phyloP scores from a whole-genome alignment of 306 rosid genomes.

The Pueraria montana region DNA sequence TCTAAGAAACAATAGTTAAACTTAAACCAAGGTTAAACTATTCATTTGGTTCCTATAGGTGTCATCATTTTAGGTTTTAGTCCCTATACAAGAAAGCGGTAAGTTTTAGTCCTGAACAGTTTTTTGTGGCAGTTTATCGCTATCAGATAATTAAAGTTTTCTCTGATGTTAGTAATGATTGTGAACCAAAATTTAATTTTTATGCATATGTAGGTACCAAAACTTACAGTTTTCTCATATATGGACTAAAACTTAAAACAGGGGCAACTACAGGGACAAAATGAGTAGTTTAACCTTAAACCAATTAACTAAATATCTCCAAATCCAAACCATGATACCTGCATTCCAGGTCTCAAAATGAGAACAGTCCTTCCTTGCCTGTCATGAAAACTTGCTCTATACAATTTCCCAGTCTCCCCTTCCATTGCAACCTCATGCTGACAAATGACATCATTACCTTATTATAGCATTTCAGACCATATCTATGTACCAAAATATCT shows the following conservation, averaged over 20 bases:
- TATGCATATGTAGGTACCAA: neutral
- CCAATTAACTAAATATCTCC: neutral
- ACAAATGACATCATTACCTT: constrained; percentile 10
- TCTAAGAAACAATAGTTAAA: constrained; percentile 3
- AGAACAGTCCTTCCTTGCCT: constrained; percentile 69
- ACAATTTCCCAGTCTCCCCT: constrained; percentile 79
- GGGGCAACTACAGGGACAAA: neutral
- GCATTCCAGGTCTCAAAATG: constrained; percentile 66
- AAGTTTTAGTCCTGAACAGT: neutral
- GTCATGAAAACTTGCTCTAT: constrained; percentile 80
- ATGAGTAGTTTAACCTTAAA: neutral
- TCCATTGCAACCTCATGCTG: constrained; percentile 60
- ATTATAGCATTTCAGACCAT: constrained; percentile 34
- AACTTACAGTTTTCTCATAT: neutral
- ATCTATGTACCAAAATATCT: constrained; percentile 21
- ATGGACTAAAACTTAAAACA: neutral
- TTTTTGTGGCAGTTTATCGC: neutral
- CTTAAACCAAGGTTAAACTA: neutral
- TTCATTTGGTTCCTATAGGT: neutral
- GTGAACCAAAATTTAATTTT: too few species aligned
- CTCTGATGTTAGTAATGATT: neutral
- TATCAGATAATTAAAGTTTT: neutral
- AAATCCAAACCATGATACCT: constrained; percentile 49
- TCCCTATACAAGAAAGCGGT: neutral
- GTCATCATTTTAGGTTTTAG: neutral